Percentiles rank a stretch among this genome's conserved stretches.
phyloP scores from a whole-genome alignment of 2,329 filamentous ascomycete genomes.

The Fusarium sacchari region DNA sequence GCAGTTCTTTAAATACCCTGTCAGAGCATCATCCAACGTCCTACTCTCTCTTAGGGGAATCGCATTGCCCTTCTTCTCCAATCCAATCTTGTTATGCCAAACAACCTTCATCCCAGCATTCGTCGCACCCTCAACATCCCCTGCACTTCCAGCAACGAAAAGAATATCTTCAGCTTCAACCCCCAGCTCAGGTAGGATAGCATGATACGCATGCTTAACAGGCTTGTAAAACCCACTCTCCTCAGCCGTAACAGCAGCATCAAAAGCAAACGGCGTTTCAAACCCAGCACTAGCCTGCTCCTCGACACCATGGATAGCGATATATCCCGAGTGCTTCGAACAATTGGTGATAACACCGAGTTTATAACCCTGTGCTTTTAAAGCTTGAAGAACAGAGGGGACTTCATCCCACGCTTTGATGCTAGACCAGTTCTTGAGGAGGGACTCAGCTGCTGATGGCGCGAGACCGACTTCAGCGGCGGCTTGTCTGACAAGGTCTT shows the following conservation, averaged over 20 bases:
- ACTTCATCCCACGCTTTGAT: slow-evolving; percentile 44
- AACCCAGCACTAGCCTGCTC: slow-evolving; percentile 2
- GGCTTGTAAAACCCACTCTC: slow-evolving; percentile 55
- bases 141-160: slow-evolving; percentile 53
- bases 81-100: slow-evolving; percentile 50
- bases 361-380: slow-evolving; percentile 44
- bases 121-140: slow-evolving; percentile 52
- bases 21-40: not conserved
- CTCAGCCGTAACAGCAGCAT: slow-evolving; percentile 51
- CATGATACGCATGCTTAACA: slow-evolving; percentile 46
- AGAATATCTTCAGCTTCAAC: slow-evolving; percentile 43
- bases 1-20: not conserved
- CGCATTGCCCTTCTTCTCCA: slow-evolving; percentile 42
- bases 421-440: slow-evolving; percentile 44
- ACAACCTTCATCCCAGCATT: slow-evolving; percentile 52
- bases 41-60: slow-evolving; percentile 5
- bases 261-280: slow-evolving; percentile 41
- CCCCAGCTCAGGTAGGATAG: slow-evolving; percentile 43
- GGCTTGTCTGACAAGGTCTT: slow-evolving; percentile 44
- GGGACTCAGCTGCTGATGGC: slow-evolving; percentile 38
- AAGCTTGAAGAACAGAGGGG: slow-evolving; percentile 20
- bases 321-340: slow-evolving; percentile 45
- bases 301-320: slow-evolving; percentile 27
- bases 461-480: slow-evolving; percentile 47
- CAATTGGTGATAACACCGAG: slow-evolving; percentile 54